Evolutionary conservation across 2,329 filamentous ascomycete species (phyloP).

Genomic region (Xylariaceae sp.): DNA sequence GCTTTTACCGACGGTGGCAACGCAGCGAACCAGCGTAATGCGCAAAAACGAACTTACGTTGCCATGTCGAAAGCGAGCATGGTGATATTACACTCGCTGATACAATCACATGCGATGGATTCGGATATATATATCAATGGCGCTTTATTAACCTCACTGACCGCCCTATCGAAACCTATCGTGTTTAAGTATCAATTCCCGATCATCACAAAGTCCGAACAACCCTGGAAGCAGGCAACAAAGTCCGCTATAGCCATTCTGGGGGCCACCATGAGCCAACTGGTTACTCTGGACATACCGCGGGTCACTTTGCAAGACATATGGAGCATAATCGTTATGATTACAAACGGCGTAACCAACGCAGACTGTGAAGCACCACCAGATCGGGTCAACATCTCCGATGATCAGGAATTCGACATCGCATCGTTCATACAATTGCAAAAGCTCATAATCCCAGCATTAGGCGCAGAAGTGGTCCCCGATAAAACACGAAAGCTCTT

Average conservation of each 20-base stretch:
- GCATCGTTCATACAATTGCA: constrained; percentile 65
- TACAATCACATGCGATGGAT: constrained; percentile 56
- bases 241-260: constrained; percentile 65
- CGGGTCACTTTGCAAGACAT: constrained; percentile 50
- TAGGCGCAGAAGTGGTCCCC: constrained; percentile 63
- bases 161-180: constrained; percentile 66
- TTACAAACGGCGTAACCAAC: constrained; percentile 64
- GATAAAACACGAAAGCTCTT: constrained; percentile 66
- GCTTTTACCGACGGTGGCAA: constrained; percentile 52
- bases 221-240: constrained; percentile 79
- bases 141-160: constrained; percentile 61
- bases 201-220: constrained; percentile 63
- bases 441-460: constrained; percentile 66
- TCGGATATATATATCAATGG: constrained; percentile 66
- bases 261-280: constrained; percentile 58
- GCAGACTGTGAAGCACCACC: constrained; percentile 54
- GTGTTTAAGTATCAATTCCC: constrained; percentile 75
- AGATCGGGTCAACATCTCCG: constrained; percentile 46
- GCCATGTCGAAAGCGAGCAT: constrained; percentile 84
- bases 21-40: constrained; percentile 35
- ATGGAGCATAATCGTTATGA: constrained; percentile 65
- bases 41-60: constrained; percentile 70
- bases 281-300: constrained; percentile 48
- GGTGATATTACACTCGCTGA: constrained; percentile 59
- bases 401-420: constrained; percentile 81